Conservation (phyloP, 2,329 filamentous ascomycete genomes). For the Exophiala spinifera region DNA sequence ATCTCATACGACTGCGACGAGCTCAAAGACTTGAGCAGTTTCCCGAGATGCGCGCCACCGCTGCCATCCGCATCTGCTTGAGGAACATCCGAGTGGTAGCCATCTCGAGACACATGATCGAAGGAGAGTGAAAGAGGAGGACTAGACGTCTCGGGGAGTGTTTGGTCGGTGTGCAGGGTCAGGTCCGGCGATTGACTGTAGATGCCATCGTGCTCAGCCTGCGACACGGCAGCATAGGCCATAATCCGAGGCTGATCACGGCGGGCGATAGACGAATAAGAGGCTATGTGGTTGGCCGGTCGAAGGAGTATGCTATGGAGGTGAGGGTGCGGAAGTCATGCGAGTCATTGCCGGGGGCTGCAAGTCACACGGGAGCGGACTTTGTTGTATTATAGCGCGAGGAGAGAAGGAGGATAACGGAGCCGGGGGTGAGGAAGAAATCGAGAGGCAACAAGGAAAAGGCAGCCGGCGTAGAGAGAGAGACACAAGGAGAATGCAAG, state of each 20-base stretch:
- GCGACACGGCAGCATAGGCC: slow-evolving; percentile 24
- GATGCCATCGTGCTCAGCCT: slow-evolving; percentile 18
- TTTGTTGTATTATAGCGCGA: background rate
- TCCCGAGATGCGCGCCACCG: slow-evolving; percentile 27
- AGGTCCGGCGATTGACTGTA: slow-evolving; percentile 6
- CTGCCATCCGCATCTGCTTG: slow-evolving; percentile 3
- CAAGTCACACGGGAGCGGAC: background rate
- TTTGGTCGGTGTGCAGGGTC: slow-evolving; percentile 3
- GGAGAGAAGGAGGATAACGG: background rate
- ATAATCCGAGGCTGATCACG: slow-evolving; percentile 6
- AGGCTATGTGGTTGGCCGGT: slow-evolving; percentile 5
- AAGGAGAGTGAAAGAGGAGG: slow-evolving; percentile 12
- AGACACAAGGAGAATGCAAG: background rate
- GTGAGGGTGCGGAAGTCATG: background rate
- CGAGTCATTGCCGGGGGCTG: background rate
- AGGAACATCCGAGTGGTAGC: slow-evolving; percentile 2
- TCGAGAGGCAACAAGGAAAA: background rate
- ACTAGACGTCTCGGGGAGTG: slow-evolving; percentile 16
- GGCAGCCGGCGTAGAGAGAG: background rate
- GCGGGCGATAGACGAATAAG: slow-evolving; percentile 5
- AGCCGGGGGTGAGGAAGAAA: background rate
- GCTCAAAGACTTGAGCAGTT: slow-evolving; percentile 39
- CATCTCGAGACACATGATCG: slow-evolving; percentile 14
- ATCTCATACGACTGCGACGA: slow-evolving; percentile 42
- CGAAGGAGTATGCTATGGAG: slow-evolving; percentile 8